phyloP scores from a whole-genome alignment of 441 rosid species.

The Pelargonium fulgidum region DNA sequence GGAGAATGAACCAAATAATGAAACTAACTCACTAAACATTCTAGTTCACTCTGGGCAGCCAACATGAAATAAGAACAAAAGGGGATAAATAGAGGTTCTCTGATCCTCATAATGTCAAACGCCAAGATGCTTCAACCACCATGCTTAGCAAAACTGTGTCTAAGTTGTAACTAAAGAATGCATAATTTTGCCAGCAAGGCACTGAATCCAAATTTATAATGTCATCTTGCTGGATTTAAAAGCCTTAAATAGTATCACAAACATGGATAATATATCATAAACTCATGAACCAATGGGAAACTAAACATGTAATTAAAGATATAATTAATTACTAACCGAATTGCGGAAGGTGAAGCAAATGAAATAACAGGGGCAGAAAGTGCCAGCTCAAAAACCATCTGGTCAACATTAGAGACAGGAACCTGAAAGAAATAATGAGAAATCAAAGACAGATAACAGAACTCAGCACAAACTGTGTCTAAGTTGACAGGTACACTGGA shows the following conservation, averaged over 20 bases:
- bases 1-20: conserved; percentile 19
- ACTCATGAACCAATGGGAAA: background rate
- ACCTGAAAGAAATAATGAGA: conserved; percentile 31
- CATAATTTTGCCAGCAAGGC: background rate
- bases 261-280: background rate
- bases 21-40: background rate
- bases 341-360: conserved; percentile 89
- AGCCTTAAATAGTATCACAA: background rate
- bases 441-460: too few relatives aligned
- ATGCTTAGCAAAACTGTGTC: background rate
- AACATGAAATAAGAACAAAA: background rate
- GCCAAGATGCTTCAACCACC: background rate
- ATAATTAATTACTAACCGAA: conserved; percentile 38
- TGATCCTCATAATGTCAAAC: background rate
- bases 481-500: too few relatives aligned
- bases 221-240: background rate
- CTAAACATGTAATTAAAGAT: background rate
- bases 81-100: background rate
- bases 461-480: too few relatives aligned
- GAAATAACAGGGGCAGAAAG: conserved; percentile 66
- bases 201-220: background rate
- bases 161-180: background rate
- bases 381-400: conserved; percentile 50
- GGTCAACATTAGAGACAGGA: conserved; percentile 63
- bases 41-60: background rate